Percentiles rank a stretch among this genome's conserved stretches.
These are phyloP conservation scores for Phytophthora pini DNA, from an alignment of 352 stramenopile species.

Conservation along the genomic window DNA sequence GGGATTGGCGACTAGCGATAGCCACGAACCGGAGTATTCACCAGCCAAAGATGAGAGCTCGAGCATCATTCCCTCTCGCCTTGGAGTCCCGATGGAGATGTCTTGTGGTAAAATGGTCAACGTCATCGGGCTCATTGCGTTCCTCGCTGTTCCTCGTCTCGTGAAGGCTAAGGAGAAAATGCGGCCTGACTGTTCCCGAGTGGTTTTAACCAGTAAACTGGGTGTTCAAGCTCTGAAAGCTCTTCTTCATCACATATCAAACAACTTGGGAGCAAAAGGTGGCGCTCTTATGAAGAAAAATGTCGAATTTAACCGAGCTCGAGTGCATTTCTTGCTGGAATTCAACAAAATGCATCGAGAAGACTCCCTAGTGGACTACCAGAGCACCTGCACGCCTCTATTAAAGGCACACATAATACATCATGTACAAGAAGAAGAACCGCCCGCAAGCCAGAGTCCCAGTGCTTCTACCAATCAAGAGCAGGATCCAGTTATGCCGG, in stretches of 20 bases:
- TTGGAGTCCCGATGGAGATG: constrained; percentile 20
- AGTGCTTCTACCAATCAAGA: constrained; percentile 17
- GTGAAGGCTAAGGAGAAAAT: constrained; percentile 38
- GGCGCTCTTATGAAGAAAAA: constrained; percentile 40
- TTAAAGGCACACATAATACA: constrained; percentile 6
- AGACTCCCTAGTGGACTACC: constrained; percentile 61
- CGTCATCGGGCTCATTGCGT: constrained; percentile 33
- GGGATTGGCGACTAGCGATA: background rate
- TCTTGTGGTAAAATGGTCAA: constrained; percentile 28
- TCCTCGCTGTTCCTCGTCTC: constrained; percentile 42
- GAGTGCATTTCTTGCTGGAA: constrained; percentile 54
- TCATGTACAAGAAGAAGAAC: background rate
- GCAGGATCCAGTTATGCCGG: constrained; percentile 14
- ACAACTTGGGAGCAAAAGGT: constrained; percentile 43
- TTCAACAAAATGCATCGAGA: constrained; percentile 68
- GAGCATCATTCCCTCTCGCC: constrained; percentile 9
- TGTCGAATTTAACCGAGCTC: constrained; percentile 49
- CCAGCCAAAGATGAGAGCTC: constrained; percentile 17
- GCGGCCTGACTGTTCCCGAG: background rate
- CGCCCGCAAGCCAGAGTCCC: background rate
- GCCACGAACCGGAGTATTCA: constrained; percentile 17
- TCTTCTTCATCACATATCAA: constrained; percentile 60
- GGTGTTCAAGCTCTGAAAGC: constrained; percentile 54
- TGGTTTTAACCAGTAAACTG: constrained; percentile 33
- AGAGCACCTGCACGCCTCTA: constrained; percentile 39